These are phyloP conservation scores for Xylaria sp. DNA, from an alignment of 2,329 filamentous ascomycete genomes.

Conservation along the genomic window DNA sequence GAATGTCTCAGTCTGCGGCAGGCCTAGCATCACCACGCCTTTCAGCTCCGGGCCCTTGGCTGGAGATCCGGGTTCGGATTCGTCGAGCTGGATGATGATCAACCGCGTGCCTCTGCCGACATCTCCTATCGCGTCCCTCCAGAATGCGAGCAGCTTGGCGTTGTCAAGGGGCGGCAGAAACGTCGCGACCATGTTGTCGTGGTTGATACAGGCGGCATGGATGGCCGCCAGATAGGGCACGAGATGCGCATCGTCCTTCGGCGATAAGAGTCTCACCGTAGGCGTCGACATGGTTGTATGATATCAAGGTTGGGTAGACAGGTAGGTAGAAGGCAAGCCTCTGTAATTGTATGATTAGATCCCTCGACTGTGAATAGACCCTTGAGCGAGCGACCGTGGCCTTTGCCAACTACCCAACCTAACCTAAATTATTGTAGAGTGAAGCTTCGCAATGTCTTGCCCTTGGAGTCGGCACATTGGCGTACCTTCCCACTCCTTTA, in stretches of 20 bases:
- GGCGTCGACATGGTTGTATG: slow-evolving; percentile 17
- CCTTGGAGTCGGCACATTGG: no score
- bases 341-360: not conserved
- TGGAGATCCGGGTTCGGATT: slow-evolving; percentile 49
- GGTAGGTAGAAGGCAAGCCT: not conserved
- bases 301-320: no score
- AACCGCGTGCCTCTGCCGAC: slow-evolving; percentile 54
- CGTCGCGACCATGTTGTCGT: slow-evolving; percentile 66
- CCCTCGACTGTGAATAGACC: not conserved
- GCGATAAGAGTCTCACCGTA: slow-evolving; percentile 57
- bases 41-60: slow-evolving; percentile 53
- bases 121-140: slow-evolving; percentile 20
- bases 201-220: slow-evolving; percentile 58
- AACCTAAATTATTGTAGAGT: no score
- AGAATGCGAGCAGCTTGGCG: slow-evolving; percentile 21
- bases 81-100: slow-evolving; percentile 64
- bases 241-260: slow-evolving; percentile 61
- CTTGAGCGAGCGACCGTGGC: not conserved
- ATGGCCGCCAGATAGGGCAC: slow-evolving; percentile 36
- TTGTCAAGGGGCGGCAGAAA: slow-evolving; percentile 68
- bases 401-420: not conserved
- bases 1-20: slow-evolving; percentile 66
- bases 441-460: no score
- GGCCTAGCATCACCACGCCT: slow-evolving; percentile 66
- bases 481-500: no score